These are phyloP conservation scores for Colletotrichum salicis DNA, from an alignment of 2,329 filamentous ascomycete species.

Conservation along the genomic window DNA sequence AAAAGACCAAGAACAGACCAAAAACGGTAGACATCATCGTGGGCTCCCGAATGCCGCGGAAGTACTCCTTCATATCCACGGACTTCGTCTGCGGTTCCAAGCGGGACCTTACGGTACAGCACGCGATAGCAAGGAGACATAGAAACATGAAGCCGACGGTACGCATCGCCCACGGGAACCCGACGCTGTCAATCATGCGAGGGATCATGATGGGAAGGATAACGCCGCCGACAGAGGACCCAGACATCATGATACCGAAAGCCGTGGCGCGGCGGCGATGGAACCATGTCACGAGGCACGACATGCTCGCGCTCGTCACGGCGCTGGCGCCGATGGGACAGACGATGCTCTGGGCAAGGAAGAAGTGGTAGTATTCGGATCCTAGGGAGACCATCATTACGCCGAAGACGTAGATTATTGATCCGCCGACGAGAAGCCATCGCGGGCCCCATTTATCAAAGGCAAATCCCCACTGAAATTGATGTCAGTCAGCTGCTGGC, in stretches of 20 bases:
- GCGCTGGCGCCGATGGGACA: conserved; percentile 53
- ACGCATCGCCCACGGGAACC: conserved; percentile 61
- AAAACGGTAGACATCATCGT: conserved; percentile 54
- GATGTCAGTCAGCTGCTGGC: neutral
- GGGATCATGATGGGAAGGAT: conserved; percentile 71
- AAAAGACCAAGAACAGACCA: conserved; percentile 65
- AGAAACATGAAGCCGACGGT: conserved; percentile 59
- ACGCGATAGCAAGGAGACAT: conserved; percentile 47
- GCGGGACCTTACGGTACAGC: conserved; percentile 51
- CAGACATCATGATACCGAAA: conserved; percentile 63
- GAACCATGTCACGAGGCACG: conserved; percentile 62
- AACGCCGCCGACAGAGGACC: conserved; percentile 64
- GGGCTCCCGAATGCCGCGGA: conserved; percentile 57
- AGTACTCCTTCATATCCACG: conserved; percentile 58
- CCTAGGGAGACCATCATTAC: conserved; percentile 72
- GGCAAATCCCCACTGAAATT: conserved; percentile 55
- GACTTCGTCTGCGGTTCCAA: conserved; percentile 57
- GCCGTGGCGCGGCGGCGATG: conserved; percentile 61
- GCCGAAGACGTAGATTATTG: conserved; percentile 68
- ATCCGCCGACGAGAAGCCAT: conserved; percentile 64
- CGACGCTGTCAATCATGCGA: conserved; percentile 59
- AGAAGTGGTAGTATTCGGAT: conserved; percentile 55
- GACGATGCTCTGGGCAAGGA: conserved; percentile 55
- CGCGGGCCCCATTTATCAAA: conserved; percentile 74
- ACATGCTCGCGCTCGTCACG: conserved; percentile 56